Evolutionary conservation across 1,284 basidiomycete species (phyloP), one percentile per base, ranked within the genome.

Genomic region (Boletellus deceptivus): DNA sequence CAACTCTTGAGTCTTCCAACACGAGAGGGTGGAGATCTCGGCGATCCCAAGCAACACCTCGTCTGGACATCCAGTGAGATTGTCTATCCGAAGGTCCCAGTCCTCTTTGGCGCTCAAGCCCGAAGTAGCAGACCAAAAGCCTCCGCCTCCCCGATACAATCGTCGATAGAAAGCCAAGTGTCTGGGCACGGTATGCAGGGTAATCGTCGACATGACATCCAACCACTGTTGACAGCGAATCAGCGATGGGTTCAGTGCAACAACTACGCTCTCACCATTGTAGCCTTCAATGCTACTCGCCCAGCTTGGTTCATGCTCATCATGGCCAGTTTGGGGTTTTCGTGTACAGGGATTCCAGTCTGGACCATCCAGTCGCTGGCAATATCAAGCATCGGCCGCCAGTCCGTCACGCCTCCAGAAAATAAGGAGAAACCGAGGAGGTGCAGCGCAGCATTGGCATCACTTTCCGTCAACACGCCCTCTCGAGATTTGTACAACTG

Each of bases 391-490:
- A 84, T 78, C 2, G 73, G 69, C 50, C 76, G 75, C 89, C 89
- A 91, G 59, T 84, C 79, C 17, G 76, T 78, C 51, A 74, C 65
- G 37, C 83, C 80, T 42, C 84, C 81, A 8, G 80, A 81, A 58
- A 89, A 70, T 46, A 86, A 72, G 43, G 83, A 84, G 67, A 82
- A 89, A 59, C 76, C 80, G 49, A 89, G 74, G 50, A 91, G 77
- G 66, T 88, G 86, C 38, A 89, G 63, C 3, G 89, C 86, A 2
- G 88, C 86, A 55, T 86, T 75, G 4, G 85, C 89, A 58, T 90
- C 86, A 43, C 73, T 73, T 50, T 86, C 86, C 35, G 72, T 73
- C 69, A 85, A 79, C 29, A 71, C 67, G 3, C 79, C 79, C 31
- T 62, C 64, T 43, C 65, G 63, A 39, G 60, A 56, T 50, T 67